A percentile compares a stretch with the other conserved stretches of the same genome.
These are phyloP conservation scores for Penicillium bialowiezense DNA, from an alignment of 495 filamentous ascomycete species.

Conservation along the genomic window DNA sequence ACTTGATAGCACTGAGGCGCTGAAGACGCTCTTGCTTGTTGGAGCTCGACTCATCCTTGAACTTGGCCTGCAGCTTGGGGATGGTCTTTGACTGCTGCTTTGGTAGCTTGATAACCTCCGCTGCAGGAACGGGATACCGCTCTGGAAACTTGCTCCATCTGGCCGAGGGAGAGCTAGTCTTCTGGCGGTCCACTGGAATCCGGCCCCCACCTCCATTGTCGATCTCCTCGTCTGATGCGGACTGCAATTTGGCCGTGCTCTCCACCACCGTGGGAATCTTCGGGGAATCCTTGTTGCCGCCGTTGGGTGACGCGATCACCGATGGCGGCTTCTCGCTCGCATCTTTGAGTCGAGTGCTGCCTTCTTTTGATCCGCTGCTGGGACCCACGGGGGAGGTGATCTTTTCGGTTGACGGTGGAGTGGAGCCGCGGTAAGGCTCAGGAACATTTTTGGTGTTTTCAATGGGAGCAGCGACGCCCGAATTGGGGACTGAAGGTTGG, in stretches of 20 bases:
- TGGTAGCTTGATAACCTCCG: slow-evolving; percentile 72
- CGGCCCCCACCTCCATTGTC: slow-evolving; percentile 28
- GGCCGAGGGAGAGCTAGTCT: slow-evolving; percentile 27
- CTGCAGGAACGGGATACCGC: slow-evolving; percentile 67
- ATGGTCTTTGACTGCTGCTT: slow-evolving; percentile 64
- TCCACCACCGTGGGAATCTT: slow-evolving; percentile 2
- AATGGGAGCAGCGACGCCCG: slow-evolving; percentile 1
- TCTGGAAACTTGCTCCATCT: slow-evolving; percentile 73
- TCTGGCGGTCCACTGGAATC: slow-evolving; percentile 37
- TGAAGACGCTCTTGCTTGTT: slow-evolving; percentile 60
- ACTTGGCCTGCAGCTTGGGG: slow-evolving; percentile 71
- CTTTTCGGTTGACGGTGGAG: neutral
- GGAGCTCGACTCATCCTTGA: slow-evolving; percentile 59
- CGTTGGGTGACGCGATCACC: neutral
- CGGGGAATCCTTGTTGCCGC: neutral
- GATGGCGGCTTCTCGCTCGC: neutral
- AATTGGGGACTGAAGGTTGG: neutral
- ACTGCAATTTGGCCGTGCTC: neutral
- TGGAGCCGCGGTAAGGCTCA: slow-evolving; percentile 11
- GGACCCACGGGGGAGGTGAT: slow-evolving; percentile 1
- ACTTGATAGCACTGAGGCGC: slow-evolving; percentile 61
- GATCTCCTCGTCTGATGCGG: slow-evolving; percentile 4
- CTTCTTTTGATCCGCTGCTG: neutral
- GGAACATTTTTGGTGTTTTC: slow-evolving; percentile 11
- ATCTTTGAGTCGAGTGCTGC: neutral